These are phyloP conservation scores for Udeniomyces megalosporus DNA, from an alignment of 768 basidiomycete species.

Conservation along the genomic window DNA sequence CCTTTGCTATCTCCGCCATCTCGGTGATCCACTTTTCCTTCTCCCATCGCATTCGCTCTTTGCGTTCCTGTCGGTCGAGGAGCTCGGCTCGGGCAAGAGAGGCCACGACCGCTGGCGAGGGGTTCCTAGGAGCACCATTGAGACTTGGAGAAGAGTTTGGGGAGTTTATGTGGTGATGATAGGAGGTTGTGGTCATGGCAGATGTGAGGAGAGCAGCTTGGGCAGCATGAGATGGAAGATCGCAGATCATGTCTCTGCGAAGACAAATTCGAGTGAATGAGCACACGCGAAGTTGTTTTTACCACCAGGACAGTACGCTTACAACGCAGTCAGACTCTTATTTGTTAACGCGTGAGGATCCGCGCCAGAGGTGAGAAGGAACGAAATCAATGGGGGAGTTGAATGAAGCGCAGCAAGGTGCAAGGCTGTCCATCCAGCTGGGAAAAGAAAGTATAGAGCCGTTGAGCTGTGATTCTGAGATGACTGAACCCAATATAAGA, in stretches of 20 bases:
- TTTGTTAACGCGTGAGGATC: slow-evolving; percentile 62
- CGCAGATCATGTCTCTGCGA: slow-evolving; percentile 10
- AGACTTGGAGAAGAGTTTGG: background rate
- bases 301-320: background rate
- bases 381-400: slow-evolving; percentile 78
- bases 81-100: slow-evolving; percentile 14
- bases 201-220: slow-evolving; percentile 3
- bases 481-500: slow-evolving; percentile 55
- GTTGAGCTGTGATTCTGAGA: background rate
- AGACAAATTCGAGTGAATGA: background rate
- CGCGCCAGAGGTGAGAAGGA: slow-evolving; percentile 81
- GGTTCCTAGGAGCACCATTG: background rate
- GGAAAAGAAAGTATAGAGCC: background rate
- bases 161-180: background rate
- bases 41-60: slow-evolving; percentile 1
- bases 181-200: slow-evolving; percentile 11
- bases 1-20: background rate
- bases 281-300: background rate
- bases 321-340: slow-evolving; percentile 61
- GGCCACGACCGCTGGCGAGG: background rate
- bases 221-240: slow-evolving; percentile 2
- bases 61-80: background rate
- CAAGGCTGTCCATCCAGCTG: slow-evolving; percentile 88
- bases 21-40: slow-evolving; percentile 14
- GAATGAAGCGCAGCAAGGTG: slow-evolving; percentile 79